These are phyloP conservation scores for Malus hybrid DNA, from an alignment of 331 rosid species.

Conservation along the genomic window DNA sequence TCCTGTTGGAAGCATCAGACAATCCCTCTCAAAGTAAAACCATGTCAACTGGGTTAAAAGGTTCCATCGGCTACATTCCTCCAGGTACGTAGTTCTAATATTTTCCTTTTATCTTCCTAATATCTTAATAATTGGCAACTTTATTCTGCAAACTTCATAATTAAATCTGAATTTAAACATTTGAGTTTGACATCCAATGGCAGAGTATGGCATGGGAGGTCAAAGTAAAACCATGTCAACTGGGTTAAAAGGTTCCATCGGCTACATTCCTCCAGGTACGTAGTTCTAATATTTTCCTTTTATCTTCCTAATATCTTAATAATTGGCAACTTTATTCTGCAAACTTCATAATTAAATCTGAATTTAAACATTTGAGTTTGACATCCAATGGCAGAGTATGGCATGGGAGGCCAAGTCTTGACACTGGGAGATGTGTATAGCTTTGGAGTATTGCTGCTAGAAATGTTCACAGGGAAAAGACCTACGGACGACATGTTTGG, in stretches of 20 bases:
- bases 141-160: background rate
- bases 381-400: conserved; percentile 18
- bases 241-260: conserved; percentile 40
- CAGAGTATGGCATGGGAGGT: conserved; percentile 25
- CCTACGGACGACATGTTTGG: background rate
- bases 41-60: conserved; percentile 25
- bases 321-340: background rate
- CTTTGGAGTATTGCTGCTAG: conserved; percentile 17
- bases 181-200: background rate
- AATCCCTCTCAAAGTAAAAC: background rate
- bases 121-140: background rate
- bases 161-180: background rate
- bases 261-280: conserved; percentile 42
- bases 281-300: background rate
- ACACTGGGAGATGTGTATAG: conserved; percentile 11
- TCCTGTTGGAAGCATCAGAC: background rate
- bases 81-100: conserved; percentile 23
- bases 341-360: no score
- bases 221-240: conserved; percentile 8
- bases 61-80: conserved; percentile 41
- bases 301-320: background rate
- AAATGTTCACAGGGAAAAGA: conserved; percentile 20
- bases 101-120: background rate
- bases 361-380: background rate
- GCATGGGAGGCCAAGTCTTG: conserved; percentile 14